A percentile compares a stretch with the other conserved stretches of the same genome.
phyloP scores from a whole-genome alignment of 371 early-diverging fungal species.

The Zychaea mexicana region DNA sequence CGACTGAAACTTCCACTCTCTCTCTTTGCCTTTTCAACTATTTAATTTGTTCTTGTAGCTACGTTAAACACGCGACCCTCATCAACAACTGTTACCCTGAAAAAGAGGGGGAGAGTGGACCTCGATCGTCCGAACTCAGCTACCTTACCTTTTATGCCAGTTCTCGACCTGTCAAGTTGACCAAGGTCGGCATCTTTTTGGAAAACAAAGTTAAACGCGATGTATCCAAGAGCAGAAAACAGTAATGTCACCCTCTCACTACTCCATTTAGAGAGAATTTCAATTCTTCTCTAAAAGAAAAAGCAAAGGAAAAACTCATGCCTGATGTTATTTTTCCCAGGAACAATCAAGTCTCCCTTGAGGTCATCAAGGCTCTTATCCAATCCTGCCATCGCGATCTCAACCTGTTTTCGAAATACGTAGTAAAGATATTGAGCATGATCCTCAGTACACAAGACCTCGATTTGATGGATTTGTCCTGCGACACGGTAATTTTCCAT shows the following conservation, averaged over 20 bases:
- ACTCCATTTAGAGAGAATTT: not conserved
- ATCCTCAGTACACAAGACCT: slow-evolving; percentile 51
- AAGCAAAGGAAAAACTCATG: not conserved
- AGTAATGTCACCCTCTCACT: slow-evolving; percentile 41
- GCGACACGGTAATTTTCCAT: slow-evolving; percentile 48
- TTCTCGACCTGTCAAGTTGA: slow-evolving; percentile 89
- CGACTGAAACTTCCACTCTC: not conserved
- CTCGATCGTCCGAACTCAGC: slow-evolving; percentile 85
- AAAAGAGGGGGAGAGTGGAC: slow-evolving; percentile 77
- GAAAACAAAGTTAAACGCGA: slow-evolving; percentile 77
- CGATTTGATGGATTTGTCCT: slow-evolving; percentile 54
- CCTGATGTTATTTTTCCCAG: slow-evolving; percentile 16
- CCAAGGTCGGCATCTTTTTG: slow-evolving; percentile 88
- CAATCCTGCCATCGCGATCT: slow-evolving; percentile 75
- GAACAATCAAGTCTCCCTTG: slow-evolving; percentile 57
- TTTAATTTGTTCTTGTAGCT: slow-evolving; percentile 26
- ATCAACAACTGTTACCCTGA: slow-evolving; percentile 92
- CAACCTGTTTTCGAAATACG: slow-evolving; percentile 80
- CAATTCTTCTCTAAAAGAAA: too few species aligned
- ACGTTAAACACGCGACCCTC: slow-evolving; percentile 89
- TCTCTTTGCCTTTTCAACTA: not conserved
- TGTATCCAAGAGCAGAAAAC: slow-evolving; percentile 60
- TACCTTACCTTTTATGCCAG: slow-evolving; percentile 89
- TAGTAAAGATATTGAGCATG: slow-evolving; percentile 58
- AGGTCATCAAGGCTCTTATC: slow-evolving; percentile 76